phyloP scores from a whole-genome alignment of 2,329 filamentous ascomycete species.

The Ophiostoma sp. region DNA sequence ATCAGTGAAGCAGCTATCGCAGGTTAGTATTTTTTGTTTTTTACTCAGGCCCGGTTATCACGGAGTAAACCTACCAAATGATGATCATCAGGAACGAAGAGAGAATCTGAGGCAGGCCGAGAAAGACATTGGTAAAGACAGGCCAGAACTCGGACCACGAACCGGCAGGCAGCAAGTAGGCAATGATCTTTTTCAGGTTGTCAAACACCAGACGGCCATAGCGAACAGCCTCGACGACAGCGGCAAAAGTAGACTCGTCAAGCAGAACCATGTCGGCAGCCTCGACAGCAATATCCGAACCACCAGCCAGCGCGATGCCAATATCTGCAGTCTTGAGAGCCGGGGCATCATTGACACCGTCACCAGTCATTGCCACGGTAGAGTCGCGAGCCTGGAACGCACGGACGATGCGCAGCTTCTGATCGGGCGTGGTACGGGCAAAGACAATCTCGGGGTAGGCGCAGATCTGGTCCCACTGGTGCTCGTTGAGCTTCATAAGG shows the following conservation, averaged over 20 bases:
- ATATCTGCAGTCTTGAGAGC: slow-evolving; percentile 76
- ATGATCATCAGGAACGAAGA: slow-evolving; percentile 61
- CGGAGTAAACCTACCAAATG: slow-evolving; percentile 41
- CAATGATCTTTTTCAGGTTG: slow-evolving; percentile 71
- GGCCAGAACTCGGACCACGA: slow-evolving; percentile 71
- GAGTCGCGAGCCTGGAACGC: slow-evolving; percentile 56
- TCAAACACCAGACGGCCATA: slow-evolving; percentile 74
- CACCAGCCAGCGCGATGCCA: slow-evolving; percentile 65
- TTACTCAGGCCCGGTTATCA: slow-evolving; percentile 40
- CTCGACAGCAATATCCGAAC: slow-evolving; percentile 74
- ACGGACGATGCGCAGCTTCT: slow-evolving; percentile 71
- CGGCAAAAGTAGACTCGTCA: slow-evolving; percentile 43
- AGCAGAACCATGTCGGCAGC: slow-evolving; percentile 78
- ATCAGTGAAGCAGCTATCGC: slow-evolving; percentile 56
- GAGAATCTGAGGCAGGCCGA: slow-evolving; percentile 68
- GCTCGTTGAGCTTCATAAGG: slow-evolving; percentile 57
- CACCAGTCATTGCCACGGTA: slow-evolving; percentile 78
- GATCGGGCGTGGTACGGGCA: slow-evolving; percentile 69
- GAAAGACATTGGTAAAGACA: slow-evolving; percentile 65
- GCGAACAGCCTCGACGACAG: slow-evolving; percentile 70
- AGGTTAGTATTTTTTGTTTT: too few relatives aligned
- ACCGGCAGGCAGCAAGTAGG: slow-evolving; percentile 68
- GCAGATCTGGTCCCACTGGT: slow-evolving; percentile 65
- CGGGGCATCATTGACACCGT: slow-evolving; percentile 81
- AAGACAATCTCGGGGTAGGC: slow-evolving; percentile 60